phyloP scores from a whole-genome alignment of 805 yeast genomes.

The Yarrowia hollandica region DNA sequence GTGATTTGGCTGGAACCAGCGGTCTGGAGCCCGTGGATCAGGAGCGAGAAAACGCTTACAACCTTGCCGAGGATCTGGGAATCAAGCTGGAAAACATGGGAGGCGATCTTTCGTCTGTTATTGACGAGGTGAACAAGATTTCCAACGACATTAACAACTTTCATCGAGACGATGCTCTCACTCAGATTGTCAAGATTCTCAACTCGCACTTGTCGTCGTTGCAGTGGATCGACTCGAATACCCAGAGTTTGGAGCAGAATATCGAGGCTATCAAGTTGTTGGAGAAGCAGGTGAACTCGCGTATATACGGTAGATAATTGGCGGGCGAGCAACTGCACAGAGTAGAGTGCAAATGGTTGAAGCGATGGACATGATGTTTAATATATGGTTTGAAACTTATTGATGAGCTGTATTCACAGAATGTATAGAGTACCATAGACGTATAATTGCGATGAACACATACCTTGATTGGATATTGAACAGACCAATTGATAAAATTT shows the following conservation, averaged over 20 bases:
- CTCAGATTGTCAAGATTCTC: constrained; percentile 68
- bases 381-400: no score
- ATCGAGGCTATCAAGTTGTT: constrained; percentile 45
- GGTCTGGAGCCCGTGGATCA: constrained; percentile 58
- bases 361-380: no score
- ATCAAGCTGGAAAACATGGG: constrained; percentile 78
- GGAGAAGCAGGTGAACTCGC: constrained; percentile 32
- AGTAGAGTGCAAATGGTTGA: no score
- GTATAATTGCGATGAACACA: no score
- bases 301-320: constrained; percentile 23
- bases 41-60: constrained; percentile 86
- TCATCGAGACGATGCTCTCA: constrained; percentile 47
- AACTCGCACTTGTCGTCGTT: constrained; percentile 88
- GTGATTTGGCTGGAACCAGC: constrained; percentile 37
- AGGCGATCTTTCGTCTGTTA: constrained; percentile 68
- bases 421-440: no score
- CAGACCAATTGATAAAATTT: no score
- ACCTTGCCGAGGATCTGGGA: constrained; percentile 79
- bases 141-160: constrained; percentile 76
- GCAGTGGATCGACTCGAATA: constrained; percentile 79
- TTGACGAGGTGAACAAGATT: constrained; percentile 74
- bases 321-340: no score
- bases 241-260: constrained; percentile 66
- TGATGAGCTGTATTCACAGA: no score
- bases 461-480: no score